Base-by-base conservation (phyloP, 495 filamentous ascomycete genomes). In the Penicillium longicatenatum region DNA sequence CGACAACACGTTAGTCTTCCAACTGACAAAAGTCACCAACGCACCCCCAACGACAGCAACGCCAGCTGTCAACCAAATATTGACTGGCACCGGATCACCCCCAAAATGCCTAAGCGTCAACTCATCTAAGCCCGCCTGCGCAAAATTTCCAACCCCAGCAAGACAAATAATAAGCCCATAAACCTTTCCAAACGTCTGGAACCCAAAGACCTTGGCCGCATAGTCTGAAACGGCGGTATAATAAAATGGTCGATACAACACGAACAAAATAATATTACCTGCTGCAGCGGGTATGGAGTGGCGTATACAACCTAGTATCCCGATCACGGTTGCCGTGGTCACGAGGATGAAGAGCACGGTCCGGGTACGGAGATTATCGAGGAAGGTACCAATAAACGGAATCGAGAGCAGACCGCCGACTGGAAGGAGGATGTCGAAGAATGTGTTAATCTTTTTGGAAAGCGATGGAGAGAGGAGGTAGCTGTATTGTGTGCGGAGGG, bases 131-230 rank as follows among this genome's bases (percentile, higher is more conserved):
- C 82, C 92, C 10, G 86, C 85, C 76, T 98, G 93, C 17, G 81
- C 84, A 63, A 98, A 93, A 70, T 96, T 97, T 49, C 93, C 80
- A 11, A 98, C 63, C 6, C 94, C 94, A 2, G 92, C 86, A 4
- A 94, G 68, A 66, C 91, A 97, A 57, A 97, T 97, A 54, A 97
- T 87, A 8, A 92, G 80, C n/a, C 94, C 94, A 69, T 98, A 97
- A 24, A 98, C 91, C 54, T 89, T 97, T 24, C 93, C 93, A 61
- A 97, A 98, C 0, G 93, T 97, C 58, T 84, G 85, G 74, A 96
- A 97, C 8, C 94, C 93, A 70, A 98, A 98, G 31, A 98, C 93
- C 73, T 97, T 97, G 30, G 92, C 93, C 43, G 86, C 78, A 70
- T 96, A 97, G 75, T 98, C 94, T 9, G 78, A 82, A 1, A 82